These are phyloP conservation scores for Sclerotinia glacialis DNA, from an alignment of 2,329 filamentous ascomycete species.

Conservation along the genomic window DNA sequence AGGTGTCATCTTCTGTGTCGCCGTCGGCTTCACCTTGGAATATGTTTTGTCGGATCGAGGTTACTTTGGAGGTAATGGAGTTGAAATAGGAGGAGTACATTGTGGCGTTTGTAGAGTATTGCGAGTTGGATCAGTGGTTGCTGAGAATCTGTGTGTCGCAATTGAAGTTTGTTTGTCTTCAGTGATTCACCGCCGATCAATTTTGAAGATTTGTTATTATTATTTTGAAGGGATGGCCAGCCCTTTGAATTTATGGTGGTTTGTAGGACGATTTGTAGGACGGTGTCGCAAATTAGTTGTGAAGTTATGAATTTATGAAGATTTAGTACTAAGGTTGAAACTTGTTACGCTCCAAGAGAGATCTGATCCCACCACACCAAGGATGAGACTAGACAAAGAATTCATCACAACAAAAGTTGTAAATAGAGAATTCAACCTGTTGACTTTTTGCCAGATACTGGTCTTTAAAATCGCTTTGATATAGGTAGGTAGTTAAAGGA, in stretches of 20 bases:
- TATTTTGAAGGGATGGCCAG: background rate
- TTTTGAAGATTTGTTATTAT: background rate
- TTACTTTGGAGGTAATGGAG: slow-evolving; percentile 63
- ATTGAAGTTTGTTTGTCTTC: slow-evolving; percentile 8
- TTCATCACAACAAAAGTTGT: background rate
- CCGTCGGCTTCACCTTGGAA: slow-evolving; percentile 67
- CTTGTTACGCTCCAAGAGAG: slow-evolving; percentile 23
- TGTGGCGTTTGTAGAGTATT: slow-evolving; percentile 44
- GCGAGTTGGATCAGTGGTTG: background rate
- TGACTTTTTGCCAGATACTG: background rate
- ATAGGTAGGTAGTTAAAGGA: background rate
- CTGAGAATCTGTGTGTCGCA: slow-evolving; percentile 10
- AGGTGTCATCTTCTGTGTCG: slow-evolving; percentile 83
- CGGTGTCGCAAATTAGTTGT: background rate
- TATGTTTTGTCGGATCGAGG: slow-evolving; percentile 61
- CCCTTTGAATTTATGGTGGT: background rate
- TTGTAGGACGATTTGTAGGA: slow-evolving; percentile 4
- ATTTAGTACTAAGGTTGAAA: slow-evolving; percentile 14
- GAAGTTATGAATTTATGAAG: slow-evolving; percentile 10
- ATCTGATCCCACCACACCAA: slow-evolving; percentile 17
- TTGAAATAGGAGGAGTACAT: slow-evolving; percentile 74
- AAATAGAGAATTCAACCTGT: background rate
- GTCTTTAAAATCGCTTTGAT: background rate
- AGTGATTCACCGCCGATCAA: background rate
- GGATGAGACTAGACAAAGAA: background rate